Evolutionary conservation across 257 asterid species (phyloP).

Genomic region (Salvia rosmarinus): DNA sequence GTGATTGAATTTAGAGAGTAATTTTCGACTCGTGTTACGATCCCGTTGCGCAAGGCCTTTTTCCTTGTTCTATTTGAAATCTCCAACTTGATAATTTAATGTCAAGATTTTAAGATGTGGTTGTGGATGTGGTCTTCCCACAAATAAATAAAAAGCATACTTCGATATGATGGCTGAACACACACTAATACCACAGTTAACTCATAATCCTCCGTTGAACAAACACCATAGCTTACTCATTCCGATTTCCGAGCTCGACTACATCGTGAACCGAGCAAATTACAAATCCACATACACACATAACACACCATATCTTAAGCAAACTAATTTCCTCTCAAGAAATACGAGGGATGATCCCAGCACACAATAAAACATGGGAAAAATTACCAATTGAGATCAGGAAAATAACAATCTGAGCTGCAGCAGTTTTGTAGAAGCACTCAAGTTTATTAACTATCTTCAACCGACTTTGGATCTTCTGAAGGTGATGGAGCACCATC

Average conservation of each 20-base stretch:
- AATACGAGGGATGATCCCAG: conserved; percentile 1
- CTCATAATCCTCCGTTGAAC: too few relatives aligned
- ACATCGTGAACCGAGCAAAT: not conserved
- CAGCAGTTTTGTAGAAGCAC: not conserved
- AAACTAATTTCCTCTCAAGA: conserved; percentile 11
- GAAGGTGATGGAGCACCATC: conserved; percentile 86
- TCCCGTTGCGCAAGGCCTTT: too few relatives aligned
- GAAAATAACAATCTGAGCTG: conserved; percentile 20
- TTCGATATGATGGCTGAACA: too few relatives aligned
- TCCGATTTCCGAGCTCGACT: not conserved
- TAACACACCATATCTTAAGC: conserved; percentile 17
- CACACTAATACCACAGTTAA: too few relatives aligned
- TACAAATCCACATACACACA: conserved; percentile 15
- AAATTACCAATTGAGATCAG: not conserved
- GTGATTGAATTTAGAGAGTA: too few relatives aligned
- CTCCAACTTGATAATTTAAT: not conserved
- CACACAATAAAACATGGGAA: conserved; percentile 24
- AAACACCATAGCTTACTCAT: too few relatives aligned
- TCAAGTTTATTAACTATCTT: conserved; percentile 49
- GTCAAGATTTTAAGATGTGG: too few relatives aligned
- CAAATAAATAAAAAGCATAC: too few relatives aligned
- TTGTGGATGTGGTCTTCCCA: too few relatives aligned
- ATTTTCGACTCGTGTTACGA: too few relatives aligned
- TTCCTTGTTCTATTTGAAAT: not conserved
- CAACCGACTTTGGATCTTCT: conserved; percentile 62